Percentiles rank a stretch among this genome's conserved stretches.
Evolutionary conservation across 768 basidiomycete genomes (phyloP).

Genomic region (Zangia roseola): DNA sequence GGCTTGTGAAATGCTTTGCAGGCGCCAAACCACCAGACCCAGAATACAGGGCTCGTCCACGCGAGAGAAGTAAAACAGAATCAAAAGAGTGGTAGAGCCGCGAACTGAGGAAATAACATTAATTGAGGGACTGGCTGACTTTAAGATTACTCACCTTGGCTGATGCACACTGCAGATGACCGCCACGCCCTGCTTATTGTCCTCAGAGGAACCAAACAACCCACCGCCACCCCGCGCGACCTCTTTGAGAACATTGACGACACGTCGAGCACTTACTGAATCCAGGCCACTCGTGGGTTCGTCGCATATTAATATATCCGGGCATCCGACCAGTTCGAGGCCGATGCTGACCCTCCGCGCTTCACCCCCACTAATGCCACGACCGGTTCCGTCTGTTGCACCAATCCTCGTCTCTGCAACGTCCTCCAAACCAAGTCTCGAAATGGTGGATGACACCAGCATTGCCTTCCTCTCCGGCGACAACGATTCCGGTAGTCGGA

Average conservation of each 20-base stretch:
- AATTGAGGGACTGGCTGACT: background rate
- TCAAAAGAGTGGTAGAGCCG: conserved; percentile 86
- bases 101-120: conserved; percentile 44
- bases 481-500: conserved; percentile 78
- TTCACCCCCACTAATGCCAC: conserved; percentile 91
- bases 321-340: conserved; percentile 80
- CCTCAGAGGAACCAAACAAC: conserved; percentile 20
- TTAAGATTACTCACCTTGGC: conserved; percentile 53
- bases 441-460: conserved; percentile 68
- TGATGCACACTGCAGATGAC: conserved; percentile 89
- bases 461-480: conserved; percentile 58
- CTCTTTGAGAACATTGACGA: conserved; percentile 72
- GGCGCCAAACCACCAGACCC: conserved; percentile 76
- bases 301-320: conserved; percentile 83
- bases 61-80: conserved; percentile 71
- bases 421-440: conserved; percentile 72
- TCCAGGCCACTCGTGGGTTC: conserved; percentile 86
- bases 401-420: conserved; percentile 72
- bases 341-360: conserved; percentile 90
- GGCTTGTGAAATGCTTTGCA: conserved; percentile 57
- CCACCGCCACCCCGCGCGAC: conserved; percentile 55
- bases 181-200: conserved; percentile 61
- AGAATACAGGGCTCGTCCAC: conserved; percentile 75
- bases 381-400: conserved; percentile 59
- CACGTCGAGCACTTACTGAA: conserved; percentile 80